phyloP scores from a whole-genome alignment of 2,329 filamentous ascomycete species.

The Dothideomycetidae sp. region DNA sequence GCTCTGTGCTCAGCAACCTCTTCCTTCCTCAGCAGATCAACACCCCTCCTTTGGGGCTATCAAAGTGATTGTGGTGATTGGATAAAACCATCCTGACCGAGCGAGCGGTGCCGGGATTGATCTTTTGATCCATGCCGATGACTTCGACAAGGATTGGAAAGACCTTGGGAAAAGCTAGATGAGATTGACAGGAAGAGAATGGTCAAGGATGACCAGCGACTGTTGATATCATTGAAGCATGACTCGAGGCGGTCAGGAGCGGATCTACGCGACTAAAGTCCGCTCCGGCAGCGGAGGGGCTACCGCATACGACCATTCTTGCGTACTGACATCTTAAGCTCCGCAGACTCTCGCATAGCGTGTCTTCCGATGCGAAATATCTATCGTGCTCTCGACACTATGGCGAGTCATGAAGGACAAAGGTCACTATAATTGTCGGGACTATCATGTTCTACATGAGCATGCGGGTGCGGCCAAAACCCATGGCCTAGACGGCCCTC shows the following conservation, averaged over 20 bases:
- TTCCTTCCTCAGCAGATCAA: slow-evolving; percentile 26
- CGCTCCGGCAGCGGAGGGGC: too few relatives aligned
- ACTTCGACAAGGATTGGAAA: too few relatives aligned
- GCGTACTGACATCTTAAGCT: too few relatives aligned
- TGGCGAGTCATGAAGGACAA: slow-evolving; percentile 17
- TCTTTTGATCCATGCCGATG: slow-evolving; percentile 10
- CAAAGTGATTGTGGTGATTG: background rate
- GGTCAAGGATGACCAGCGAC: too few relatives aligned
- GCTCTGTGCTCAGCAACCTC: slow-evolving; percentile 1
- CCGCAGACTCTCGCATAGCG: too few relatives aligned
- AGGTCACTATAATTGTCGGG: slow-evolving; percentile 25
- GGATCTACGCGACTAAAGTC: too few relatives aligned
- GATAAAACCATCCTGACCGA: background rate
- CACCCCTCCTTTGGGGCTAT: slow-evolving; percentile 44
- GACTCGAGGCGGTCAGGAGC: background rate
- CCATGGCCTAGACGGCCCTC: background rate
- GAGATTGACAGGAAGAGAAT: too few relatives aligned
- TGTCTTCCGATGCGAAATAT: background rate
- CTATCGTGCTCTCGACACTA: too few relatives aligned
- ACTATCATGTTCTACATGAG: slow-evolving; percentile 19
- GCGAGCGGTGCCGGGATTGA: background rate
- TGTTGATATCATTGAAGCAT: background rate
- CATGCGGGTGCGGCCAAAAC: background rate
- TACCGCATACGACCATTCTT: too few relatives aligned
- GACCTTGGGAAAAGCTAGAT: too few relatives aligned